A percentile compares a stretch with the other conserved stretches of the same genome.
phyloP scores from a whole-genome alignment of 2,329 filamentous ascomycete genomes.

The Trichoderma aggressivum region DNA sequence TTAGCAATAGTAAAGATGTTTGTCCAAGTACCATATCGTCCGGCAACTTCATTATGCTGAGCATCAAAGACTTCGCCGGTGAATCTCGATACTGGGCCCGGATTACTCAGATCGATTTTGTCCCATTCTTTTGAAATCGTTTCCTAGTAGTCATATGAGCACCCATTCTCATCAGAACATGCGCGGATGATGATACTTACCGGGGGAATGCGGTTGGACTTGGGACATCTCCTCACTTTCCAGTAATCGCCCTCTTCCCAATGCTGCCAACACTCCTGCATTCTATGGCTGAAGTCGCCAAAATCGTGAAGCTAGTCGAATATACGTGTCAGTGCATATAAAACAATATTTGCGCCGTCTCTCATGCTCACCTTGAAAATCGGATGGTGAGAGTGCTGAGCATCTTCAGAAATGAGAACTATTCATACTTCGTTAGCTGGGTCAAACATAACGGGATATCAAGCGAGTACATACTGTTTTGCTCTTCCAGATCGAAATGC shows the following conservation, averaged over 20 bases:
- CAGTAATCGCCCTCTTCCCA: slow-evolving; percentile 21
- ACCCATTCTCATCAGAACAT: neutral
- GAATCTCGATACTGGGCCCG: slow-evolving; percentile 12
- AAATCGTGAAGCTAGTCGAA: slow-evolving; percentile 28
- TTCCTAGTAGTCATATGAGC: slow-evolving; percentile 22
- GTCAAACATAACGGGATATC: neutral
- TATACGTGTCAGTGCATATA: neutral
- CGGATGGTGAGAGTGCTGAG: slow-evolving; percentile 22
- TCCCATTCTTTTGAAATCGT: slow-evolving; percentile 29
- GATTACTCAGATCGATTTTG: neutral
- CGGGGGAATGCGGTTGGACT: slow-evolving; percentile 25
- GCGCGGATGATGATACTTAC: slow-evolving; percentile 20
- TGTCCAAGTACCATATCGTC: slow-evolving; percentile 31
- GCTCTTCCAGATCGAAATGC: slow-evolving; percentile 31
- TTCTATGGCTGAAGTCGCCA: slow-evolving; percentile 25
- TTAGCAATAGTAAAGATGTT: slow-evolving; percentile 29
- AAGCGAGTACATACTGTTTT: slow-evolving; percentile 26
- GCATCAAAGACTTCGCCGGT: slow-evolving; percentile 18
- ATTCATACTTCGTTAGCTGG: slow-evolving; percentile 6
- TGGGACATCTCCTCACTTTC: slow-evolving; percentile 21
- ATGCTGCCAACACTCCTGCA: slow-evolving; percentile 22
- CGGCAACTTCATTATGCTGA: slow-evolving; percentile 22
- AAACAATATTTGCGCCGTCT: neutral
- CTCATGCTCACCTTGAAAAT: slow-evolving; percentile 26
- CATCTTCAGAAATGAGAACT: slow-evolving; percentile 25